Percentiles rank a stretch among this genome's conserved stretches.
Evolutionary conservation across 2,329 filamentous ascomycete species (phyloP).

Genomic region (Camptophora hylomeconis): DNA sequence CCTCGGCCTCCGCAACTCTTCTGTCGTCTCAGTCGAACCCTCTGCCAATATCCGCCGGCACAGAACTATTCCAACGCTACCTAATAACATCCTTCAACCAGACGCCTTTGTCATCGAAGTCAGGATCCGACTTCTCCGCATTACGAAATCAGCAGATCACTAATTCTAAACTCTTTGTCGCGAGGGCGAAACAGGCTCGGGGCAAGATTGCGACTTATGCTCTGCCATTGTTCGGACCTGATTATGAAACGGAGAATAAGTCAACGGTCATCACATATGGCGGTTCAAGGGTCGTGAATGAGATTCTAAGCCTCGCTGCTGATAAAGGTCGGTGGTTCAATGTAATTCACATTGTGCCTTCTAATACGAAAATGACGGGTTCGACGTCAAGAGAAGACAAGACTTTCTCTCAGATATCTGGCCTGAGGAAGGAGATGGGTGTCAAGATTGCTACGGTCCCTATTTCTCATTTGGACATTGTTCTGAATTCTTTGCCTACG

Average conservation of each 20-base stretch:
- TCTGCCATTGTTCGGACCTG: slow-evolving; percentile 64
- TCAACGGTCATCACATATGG: slow-evolving; percentile 82
- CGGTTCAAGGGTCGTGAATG: slow-evolving; percentile 70
- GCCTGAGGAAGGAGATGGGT: too few species aligned
- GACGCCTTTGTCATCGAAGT: slow-evolving; percentile 34
- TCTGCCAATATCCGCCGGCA: slow-evolving; percentile 83
- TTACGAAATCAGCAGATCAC: slow-evolving; percentile 72
- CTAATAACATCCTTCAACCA: slow-evolving; percentile 59
- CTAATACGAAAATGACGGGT: too few species aligned
- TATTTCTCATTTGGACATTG: too few species aligned
- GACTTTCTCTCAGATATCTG: too few species aligned
- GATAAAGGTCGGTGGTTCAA: slow-evolving; percentile 32
- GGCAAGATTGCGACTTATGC: slow-evolving; percentile 72
- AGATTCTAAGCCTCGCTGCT: slow-evolving; percentile 60
- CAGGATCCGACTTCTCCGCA: slow-evolving; percentile 59
- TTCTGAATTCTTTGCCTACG: too few species aligned
- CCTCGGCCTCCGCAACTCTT: slow-evolving; percentile 62
- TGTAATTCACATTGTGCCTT: slow-evolving; percentile 9
- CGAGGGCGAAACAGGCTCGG: slow-evolving; percentile 62
- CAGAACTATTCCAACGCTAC: slow-evolving; percentile 90
- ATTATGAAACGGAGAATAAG: too few species aligned
- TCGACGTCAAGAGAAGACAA: too few species aligned
- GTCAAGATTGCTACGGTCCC: too few species aligned
- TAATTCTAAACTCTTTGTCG: slow-evolving; percentile 77
- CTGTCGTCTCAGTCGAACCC: slow-evolving; percentile 73